A percentile compares a stretch with the other conserved stretches of the same genome.
Evolutionary conservation across 176 grass and related monocot genomes (phyloP).

Genomic region (Phoenix roebelenii): DNA sequence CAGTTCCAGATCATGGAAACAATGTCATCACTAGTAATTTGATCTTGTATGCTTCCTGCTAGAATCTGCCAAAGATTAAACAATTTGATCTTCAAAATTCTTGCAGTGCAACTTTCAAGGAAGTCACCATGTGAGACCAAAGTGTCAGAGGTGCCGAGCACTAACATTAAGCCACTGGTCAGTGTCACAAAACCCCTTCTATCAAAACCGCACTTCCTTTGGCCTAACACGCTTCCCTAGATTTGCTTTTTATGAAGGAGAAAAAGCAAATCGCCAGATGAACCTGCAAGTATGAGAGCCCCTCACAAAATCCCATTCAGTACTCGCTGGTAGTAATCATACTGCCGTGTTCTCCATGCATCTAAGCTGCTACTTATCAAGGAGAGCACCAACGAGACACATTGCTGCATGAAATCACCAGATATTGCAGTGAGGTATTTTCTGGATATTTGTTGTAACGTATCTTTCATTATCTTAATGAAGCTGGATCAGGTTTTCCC

Average conservation of each 20-base stretch:
- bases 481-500: too few species aligned
- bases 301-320: constrained; percentile 93
- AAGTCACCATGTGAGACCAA: background rate
- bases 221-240: constrained; percentile 8
- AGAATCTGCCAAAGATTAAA: constrained; percentile 42
- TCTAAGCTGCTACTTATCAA: constrained; percentile 99
- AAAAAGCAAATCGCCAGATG: constrained; percentile 22
- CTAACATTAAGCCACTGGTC: constrained; percentile 5
- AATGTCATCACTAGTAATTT: constrained; percentile 28
- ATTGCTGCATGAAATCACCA: constrained; percentile 68
- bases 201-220: constrained; percentile 1
- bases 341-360: constrained; percentile 94
- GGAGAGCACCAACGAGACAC: constrained; percentile 92
- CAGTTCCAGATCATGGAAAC: constrained; percentile 15
- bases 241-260: constrained; percentile 18
- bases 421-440: background rate
- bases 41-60: constrained; percentile 31
- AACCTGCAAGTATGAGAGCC: background rate
- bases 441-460: too few species aligned
- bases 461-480: too few species aligned
- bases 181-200: background rate
- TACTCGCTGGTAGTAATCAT: constrained; percentile 97
- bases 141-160: constrained; percentile 8
- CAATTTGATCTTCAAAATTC: constrained; percentile 18
- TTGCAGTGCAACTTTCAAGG: constrained; percentile 6